A percentile compares a stretch with the other conserved stretches of the same genome.
These are phyloP conservation scores for Neurospora crassa DNA, from an alignment of 2,329 filamentous ascomycete genomes.

Conservation along the genomic window DNA sequence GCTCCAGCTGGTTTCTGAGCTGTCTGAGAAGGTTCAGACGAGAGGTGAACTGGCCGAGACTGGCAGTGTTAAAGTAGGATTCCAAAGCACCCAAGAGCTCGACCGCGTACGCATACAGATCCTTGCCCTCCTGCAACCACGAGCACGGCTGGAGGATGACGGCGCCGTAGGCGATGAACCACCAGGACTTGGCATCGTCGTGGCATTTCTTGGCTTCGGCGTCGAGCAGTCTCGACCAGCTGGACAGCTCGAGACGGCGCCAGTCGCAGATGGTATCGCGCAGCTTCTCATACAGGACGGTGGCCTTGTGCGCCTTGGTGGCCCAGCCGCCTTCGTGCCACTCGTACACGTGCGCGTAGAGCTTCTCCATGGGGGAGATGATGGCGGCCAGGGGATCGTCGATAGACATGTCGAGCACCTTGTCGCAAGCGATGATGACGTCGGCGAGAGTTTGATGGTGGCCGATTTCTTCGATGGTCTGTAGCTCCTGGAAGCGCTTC, in stretches of 20 bases:
- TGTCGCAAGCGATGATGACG: constrained; percentile 64
- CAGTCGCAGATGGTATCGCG: constrained; percentile 78
- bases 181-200: constrained; percentile 80
- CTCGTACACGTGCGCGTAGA: constrained; percentile 78
- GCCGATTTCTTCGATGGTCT: constrained; percentile 53
- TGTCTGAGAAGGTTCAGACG: constrained; percentile 63
- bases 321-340: constrained; percentile 87
- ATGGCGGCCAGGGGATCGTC: constrained; percentile 79
- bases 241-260: constrained; percentile 83
- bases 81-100: constrained; percentile 68
- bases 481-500: constrained; percentile 62
- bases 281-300: constrained; percentile 62
- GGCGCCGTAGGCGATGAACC: constrained; percentile 91
- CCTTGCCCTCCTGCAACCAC: constrained; percentile 47
- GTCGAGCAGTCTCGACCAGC: constrained; percentile 84
- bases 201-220: constrained; percentile 68
- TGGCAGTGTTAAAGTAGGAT: constrained; percentile 68
- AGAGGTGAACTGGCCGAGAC: constrained; percentile 68
- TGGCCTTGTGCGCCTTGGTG: constrained; percentile 65
- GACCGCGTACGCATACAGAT: constrained; percentile 53
- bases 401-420: constrained; percentile 66
- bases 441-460: constrained; percentile 71
- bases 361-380: constrained; percentile 75
- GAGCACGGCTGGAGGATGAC: constrained; percentile 67
- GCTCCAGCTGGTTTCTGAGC: constrained; percentile 53